phyloP scores from a whole-genome alignment of 768 basidiomycete genomes.

The Pleurotus cornucopiae region DNA sequence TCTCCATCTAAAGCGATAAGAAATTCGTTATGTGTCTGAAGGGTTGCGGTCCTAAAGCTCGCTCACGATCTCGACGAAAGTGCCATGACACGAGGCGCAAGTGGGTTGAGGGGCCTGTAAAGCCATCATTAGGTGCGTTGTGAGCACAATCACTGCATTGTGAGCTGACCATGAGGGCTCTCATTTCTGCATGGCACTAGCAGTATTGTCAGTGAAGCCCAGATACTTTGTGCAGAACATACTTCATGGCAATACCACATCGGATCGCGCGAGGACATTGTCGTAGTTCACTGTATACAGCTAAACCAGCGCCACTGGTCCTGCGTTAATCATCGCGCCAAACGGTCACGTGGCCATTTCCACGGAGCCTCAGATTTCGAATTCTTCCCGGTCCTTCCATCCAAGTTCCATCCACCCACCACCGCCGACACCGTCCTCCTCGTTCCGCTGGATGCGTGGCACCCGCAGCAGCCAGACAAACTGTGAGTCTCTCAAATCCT shows the following conservation, averaged over 20 bases:
- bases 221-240: constrained; percentile 12
- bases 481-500: constrained; percentile 7
- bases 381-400: no score
- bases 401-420: no score
- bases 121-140: constrained; percentile 11
- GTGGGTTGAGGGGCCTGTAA: constrained; percentile 72
- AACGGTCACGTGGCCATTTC: no score
- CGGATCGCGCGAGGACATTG: constrained; percentile 69
- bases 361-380: no score
- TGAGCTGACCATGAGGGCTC: constrained; percentile 71
- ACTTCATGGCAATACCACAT: constrained; percentile 82
- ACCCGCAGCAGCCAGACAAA: no score
- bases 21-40: not conserved
- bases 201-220: constrained; percentile 5
- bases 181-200: constrained; percentile 87
- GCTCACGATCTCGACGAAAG: constrained; percentile 78
- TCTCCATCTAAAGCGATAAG: constrained; percentile 55
- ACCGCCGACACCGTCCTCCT: no score
- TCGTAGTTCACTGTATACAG: not conserved
- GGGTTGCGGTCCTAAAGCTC: not conserved
- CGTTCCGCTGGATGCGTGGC: no score
- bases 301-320: no score
- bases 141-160: constrained; percentile 1
- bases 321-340: no score
- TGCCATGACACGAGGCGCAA: constrained; percentile 77